Conservation (phyloP, 176 grass and related monocot genomes). For the Calamus simplicifolius region DNA sequence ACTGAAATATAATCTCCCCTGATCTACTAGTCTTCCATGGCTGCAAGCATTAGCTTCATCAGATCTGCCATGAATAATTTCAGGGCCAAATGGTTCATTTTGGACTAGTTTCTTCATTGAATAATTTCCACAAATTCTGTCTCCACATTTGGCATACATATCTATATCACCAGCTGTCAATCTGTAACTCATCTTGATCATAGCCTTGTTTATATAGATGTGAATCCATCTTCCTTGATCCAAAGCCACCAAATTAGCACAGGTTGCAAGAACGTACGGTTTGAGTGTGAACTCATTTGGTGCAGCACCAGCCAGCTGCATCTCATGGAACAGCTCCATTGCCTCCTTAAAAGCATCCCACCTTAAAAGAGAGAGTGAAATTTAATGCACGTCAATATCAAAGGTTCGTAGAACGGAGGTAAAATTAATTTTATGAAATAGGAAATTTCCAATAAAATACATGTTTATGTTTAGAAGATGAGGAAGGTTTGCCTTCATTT, state of each 20-base stretch:
- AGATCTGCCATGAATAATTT: constrained; percentile 20
- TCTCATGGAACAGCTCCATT: neutral
- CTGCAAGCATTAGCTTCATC: constrained; percentile 16
- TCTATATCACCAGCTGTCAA: neutral
- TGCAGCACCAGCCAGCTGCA: neutral
- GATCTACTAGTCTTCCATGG: constrained; percentile 8
- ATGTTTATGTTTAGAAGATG: no score
- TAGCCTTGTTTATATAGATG: constrained; percentile 1
- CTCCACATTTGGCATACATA: constrained; percentile 14
- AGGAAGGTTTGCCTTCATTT: no score
- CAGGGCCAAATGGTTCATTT: constrained; percentile 5
- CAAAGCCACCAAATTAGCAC: constrained; percentile 1
- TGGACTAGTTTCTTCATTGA: constrained; percentile 2
- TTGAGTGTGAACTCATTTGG: constrained; percentile 13
- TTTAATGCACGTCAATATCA: neutral
- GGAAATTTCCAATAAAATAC: neutral
- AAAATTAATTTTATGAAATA: no score
- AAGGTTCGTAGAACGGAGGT: neutral
- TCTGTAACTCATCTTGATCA: constrained; percentile 6
- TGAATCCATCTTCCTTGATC: constrained; percentile 20
- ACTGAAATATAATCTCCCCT: constrained; percentile 3
- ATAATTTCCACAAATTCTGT: constrained; percentile 1
- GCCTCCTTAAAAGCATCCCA: constrained; percentile 7
- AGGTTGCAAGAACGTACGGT: constrained; percentile 4
- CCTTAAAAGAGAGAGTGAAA: neutral